Evolutionary conservation across 345 rosid species (phyloP).

Genomic region (Excoecaria cochinchinensis): DNA sequence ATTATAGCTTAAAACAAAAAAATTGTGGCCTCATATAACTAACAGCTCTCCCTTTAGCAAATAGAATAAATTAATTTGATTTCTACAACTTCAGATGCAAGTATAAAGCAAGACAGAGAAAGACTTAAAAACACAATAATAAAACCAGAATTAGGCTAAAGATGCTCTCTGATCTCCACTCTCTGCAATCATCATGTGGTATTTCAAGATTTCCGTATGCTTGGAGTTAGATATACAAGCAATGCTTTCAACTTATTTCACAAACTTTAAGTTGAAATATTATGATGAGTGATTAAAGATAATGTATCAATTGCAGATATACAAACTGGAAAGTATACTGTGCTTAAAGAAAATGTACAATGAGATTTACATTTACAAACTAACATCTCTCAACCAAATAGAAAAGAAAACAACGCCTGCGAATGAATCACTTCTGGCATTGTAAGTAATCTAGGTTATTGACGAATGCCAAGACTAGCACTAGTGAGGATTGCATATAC

Average conservation of each 20-base stretch:
- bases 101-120: not conserved
- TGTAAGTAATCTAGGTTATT: not conserved
- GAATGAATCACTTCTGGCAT: not conserved
- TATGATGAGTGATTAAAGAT: not conserved
- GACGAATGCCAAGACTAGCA: not conserved
- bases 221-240: not conserved
- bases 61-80: not conserved
- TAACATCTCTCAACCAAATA: not conserved
- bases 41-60: not conserved
- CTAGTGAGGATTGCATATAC: not conserved
- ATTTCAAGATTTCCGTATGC: not conserved
- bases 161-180: not conserved
- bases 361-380: not conserved
- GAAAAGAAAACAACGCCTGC: not conserved
- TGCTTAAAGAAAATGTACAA: not conserved
- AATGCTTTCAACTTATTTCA: not conserved
- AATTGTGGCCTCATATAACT: not conserved
- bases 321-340: not conserved
- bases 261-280: not conserved
- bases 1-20: not conserved
- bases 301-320: not conserved
- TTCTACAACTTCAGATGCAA: not conserved
- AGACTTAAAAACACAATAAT: not conserved
- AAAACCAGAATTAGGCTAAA: not conserved
- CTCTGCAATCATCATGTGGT: not conserved